These are phyloP conservation scores for Leccinum griseonigrum DNA, from an alignment of 1,284 basidiomycete genomes.

Conservation along the genomic window DNA sequence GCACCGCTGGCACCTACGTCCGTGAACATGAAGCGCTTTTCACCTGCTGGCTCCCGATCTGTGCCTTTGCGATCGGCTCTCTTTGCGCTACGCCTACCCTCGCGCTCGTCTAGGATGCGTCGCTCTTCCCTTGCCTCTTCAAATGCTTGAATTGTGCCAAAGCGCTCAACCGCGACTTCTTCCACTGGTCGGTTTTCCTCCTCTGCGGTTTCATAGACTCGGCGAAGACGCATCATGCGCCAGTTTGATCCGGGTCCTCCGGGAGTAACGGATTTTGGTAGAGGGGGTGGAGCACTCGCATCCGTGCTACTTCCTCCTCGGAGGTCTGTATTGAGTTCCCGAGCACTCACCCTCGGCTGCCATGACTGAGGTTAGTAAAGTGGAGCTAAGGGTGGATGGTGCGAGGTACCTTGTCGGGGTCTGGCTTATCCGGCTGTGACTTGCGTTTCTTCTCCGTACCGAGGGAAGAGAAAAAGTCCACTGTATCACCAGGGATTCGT, in stretches of 20 bases:
- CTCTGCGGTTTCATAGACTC: constrained; percentile 87
- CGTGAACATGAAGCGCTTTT: constrained; percentile 67
- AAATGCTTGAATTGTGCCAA: constrained; percentile 82
- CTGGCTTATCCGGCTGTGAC: constrained; percentile 58
- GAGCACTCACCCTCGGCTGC: constrained; percentile 61
- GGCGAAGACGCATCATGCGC: constrained; percentile 95
- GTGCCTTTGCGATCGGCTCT: constrained; percentile 37
- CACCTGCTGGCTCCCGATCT: constrained; percentile 38
- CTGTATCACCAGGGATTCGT: constrained; percentile 50
- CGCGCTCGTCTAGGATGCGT: constrained; percentile 79
- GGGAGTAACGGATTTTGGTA: constrained; percentile 55
- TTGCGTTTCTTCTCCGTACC: constrained; percentile 76
- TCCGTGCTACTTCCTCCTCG: constrained; percentile 54
- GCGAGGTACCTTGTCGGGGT: constrained; percentile 65
- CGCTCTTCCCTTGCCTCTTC: constrained; percentile 87
- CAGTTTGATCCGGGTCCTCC: constrained; percentile 93
- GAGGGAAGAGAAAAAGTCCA: constrained; percentile 85
- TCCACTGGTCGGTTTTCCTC: constrained; percentile 78
- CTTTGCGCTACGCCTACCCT: constrained; percentile 45
- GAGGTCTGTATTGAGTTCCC: constrained; percentile 82
- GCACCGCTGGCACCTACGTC: constrained; percentile 59
- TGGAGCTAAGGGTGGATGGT: not conserved
- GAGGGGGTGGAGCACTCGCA: constrained; percentile 49
- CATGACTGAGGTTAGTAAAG: constrained; percentile 4
- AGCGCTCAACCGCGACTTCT: constrained; percentile 86